Percentiles rank a stretch among this genome's conserved stretches.
phyloP scores from a whole-genome alignment of 164 flowering plant genomes.

The Litsea cubeba region DNA sequence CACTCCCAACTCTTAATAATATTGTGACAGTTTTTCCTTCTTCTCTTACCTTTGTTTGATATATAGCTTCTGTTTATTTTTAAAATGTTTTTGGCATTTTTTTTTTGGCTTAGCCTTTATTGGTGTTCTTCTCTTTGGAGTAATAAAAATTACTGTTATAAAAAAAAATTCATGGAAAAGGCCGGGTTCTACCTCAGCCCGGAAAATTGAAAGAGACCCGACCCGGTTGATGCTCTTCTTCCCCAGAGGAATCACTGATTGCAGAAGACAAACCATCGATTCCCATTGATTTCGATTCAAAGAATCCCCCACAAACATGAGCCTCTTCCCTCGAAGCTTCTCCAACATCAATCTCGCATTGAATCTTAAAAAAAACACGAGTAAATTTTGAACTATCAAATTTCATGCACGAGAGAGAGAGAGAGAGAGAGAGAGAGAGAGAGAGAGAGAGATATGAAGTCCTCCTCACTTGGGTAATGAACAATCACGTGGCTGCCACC shows the following conservation, averaged over 20 bases:
- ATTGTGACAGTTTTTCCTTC: too few relatives aligned
- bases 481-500: conserved; percentile 92
- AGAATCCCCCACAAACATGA: conserved; percentile 97
- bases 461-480: conserved; percentile 43
- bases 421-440: neutral
- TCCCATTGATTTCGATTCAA: conserved; percentile 97
- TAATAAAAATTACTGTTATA: too few relatives aligned
- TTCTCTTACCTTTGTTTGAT: too few relatives aligned
- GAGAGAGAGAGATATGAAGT: too few relatives aligned
- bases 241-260: conserved; percentile 66
- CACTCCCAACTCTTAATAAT: too few relatives aligned
- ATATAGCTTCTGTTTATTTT: too few relatives aligned
- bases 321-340: conserved; percentile 78
- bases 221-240: conserved; percentile 66
- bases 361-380: conserved; percentile 41
- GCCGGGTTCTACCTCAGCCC: conserved; percentile 52
- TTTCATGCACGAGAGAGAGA: conserved; percentile 1
- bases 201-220: conserved; percentile 78
- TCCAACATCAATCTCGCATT: conserved; percentile 65
- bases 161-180: neutral
- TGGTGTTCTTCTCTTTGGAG: too few relatives aligned
- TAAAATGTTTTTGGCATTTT: too few relatives aligned
- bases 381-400: neutral
- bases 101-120: too few relatives aligned
- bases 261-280: conserved; percentile 92